Evolutionary conservation across 2,329 filamentous ascomycete species (phyloP).

Genomic region (Tolypocladium sp.): DNA sequence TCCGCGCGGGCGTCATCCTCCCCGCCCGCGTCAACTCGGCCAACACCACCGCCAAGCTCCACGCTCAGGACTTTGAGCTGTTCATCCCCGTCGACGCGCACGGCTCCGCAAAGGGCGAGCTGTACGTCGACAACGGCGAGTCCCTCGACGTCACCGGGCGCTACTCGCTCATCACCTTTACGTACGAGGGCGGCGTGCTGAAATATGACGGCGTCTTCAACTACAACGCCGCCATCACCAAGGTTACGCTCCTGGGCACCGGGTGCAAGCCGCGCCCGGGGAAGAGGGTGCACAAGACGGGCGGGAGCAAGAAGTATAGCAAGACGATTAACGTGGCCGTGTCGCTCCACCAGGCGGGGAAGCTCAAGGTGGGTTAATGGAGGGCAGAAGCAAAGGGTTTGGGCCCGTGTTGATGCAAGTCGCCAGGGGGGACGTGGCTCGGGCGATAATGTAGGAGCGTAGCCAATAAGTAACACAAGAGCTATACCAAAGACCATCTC

Average conservation of each 20-base stretch:
- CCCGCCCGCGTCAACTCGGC: slow-evolving; percentile 46
- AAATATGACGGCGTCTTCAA: slow-evolving; percentile 42
- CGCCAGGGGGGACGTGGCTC: too few species aligned
- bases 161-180: slow-evolving; percentile 48
- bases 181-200: slow-evolving; percentile 45
- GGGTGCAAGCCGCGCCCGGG: not conserved
- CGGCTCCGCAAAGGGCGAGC: slow-evolving; percentile 53
- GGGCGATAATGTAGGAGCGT: not conserved
- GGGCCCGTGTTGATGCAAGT: too few species aligned
- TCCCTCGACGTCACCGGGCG: slow-evolving; percentile 47
- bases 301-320: slow-evolving; percentile 6
- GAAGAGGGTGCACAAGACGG: slow-evolving; percentile 1
- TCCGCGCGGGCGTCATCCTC: slow-evolving; percentile 57
- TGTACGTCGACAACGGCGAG: slow-evolving; percentile 75
- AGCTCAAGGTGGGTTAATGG: not conserved
- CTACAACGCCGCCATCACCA: slow-evolving; percentile 36
- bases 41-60: slow-evolving; percentile 55
- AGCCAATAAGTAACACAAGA: not conserved
- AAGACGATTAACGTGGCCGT: slow-evolving; percentile 12
- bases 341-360: slow-evolving; percentile 9
- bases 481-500: not conserved
- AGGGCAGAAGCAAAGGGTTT: not conserved
- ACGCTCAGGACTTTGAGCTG: slow-evolving; percentile 60
- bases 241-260: slow-evolving; percentile 39
- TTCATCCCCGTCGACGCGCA: slow-evolving; percentile 55